Percentiles rank a stretch among this genome's conserved stretches.
These are phyloP conservation scores for Geotrichum europaeum DNA, from an alignment of 1,139 yeast species.

Conservation along the genomic window DNA sequence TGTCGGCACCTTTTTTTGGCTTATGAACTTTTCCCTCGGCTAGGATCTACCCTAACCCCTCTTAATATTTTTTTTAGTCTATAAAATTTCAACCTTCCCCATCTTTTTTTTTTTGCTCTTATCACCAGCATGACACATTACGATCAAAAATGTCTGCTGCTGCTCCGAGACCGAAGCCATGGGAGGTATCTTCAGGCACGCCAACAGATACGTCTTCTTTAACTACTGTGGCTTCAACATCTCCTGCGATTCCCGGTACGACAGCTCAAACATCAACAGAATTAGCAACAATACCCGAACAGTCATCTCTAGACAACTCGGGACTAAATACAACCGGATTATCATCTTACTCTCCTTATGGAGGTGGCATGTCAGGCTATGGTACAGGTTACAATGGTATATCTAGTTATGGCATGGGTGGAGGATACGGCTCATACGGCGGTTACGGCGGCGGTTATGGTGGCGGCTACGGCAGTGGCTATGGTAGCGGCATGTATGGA, in stretches of 20 bases:
- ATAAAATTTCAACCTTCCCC: constrained; percentile 12
- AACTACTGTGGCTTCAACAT: constrained; percentile 3
- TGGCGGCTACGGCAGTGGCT: constrained; percentile 27
- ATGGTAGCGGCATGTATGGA: constrained; percentile 16
- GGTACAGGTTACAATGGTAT: constrained; percentile 22
- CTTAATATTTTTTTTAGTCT: neutral
- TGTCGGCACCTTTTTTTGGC: constrained; percentile 5
- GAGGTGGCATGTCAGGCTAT: constrained; percentile 18
- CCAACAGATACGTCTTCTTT: constrained; percentile 26
- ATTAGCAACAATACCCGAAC: constrained; percentile 8
- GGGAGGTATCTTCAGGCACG: constrained; percentile 58
- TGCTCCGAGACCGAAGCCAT: constrained; percentile 58
- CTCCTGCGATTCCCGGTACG: constrained; percentile 1
- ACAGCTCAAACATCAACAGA: constrained; percentile 5
- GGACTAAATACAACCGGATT: constrained; percentile 9
- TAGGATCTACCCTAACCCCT: constrained; percentile 1
- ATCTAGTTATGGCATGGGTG: constrained; percentile 17
- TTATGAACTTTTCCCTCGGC: neutral
- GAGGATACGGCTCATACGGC: constrained; percentile 21
- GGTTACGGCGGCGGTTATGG: constrained; percentile 19
- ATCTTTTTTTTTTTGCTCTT: neutral
- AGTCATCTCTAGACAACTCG: constrained; percentile 3
- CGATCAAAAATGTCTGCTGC: constrained; percentile 9
- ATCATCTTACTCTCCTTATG: constrained; percentile 12
- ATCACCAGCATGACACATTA: constrained; percentile 8